phyloP scores from a whole-genome alignment of 768 basidiomycete genomes.

The Trichaptum fuscoviolaceum region DNA sequence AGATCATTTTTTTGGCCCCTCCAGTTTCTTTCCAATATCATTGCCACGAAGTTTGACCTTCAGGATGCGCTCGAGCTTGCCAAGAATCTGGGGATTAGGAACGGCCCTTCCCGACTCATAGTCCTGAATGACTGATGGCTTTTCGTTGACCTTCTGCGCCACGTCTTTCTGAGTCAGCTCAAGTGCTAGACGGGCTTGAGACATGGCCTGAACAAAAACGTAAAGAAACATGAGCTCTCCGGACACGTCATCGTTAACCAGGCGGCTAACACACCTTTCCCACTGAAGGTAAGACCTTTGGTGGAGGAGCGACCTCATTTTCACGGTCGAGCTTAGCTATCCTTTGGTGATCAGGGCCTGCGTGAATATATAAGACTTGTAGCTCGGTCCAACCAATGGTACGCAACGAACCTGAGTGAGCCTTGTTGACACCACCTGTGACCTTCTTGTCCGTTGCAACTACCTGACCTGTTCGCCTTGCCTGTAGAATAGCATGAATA shows the following conservation, averaged over 20 bases:
- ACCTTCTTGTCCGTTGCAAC: constrained; percentile 82
- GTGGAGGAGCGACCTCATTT: constrained; percentile 90
- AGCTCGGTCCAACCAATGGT: constrained; percentile 3
- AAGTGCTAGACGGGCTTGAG: constrained; percentile 70
- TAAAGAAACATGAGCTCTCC: constrained; percentile 12
- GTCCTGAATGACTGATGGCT: constrained; percentile 81
- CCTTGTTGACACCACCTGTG: constrained; percentile 66
- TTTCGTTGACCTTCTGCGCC: constrained; percentile 91
- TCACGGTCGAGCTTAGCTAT: constrained; percentile 94
- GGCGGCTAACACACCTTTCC: constrained; percentile 51
- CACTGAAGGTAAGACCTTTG: constrained; percentile 68
- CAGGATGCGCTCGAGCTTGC: constrained; percentile 82
- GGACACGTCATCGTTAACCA: constrained; percentile 9
- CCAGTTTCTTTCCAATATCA: constrained; percentile 86
- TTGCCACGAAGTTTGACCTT: constrained; percentile 87
- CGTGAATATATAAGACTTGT: neutral
- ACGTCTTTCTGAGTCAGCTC: constrained; percentile 88
- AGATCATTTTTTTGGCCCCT: constrained; percentile 66
- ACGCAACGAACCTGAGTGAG: constrained; percentile 52
- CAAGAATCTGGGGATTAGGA: constrained; percentile 80
- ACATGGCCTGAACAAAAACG: constrained; percentile 57
- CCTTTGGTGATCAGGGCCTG: constrained; percentile 88
- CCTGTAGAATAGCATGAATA: constrained; percentile 35
- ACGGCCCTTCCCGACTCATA: constrained; percentile 87
- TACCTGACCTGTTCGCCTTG: constrained; percentile 69